Evolutionary conservation across 1,284 basidiomycete species (phyloP), one percentile per base, ranked within the genome.

Genomic region (Mycena citricolor): DNA sequence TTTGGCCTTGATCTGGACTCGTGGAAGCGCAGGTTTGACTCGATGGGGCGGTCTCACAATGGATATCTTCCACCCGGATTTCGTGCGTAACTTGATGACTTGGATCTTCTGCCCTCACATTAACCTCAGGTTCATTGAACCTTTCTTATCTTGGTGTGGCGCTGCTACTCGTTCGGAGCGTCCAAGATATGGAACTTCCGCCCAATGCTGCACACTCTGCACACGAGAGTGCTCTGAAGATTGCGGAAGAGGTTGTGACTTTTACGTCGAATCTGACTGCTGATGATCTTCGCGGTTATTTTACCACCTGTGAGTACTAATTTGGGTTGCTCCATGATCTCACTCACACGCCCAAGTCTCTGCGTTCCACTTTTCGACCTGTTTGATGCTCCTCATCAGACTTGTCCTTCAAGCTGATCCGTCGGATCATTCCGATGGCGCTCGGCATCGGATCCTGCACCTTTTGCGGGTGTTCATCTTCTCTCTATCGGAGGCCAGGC

Each of bases 351-450:
- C 20, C 23, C 17, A 23, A 54, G 52, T 52, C 41, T 47, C 49
- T 30, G 52, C 52, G 21, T 54, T 54, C 33, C 52, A 54, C 29
- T 54, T 54, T 37, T 52, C 49, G 11, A 54, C 52, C 6, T 52
- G 52, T 34, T 50, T 54, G 7, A 47, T 54, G 16, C 43, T 54
- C 23, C 52, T 54, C 16, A 39, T 54, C 20, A 49, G 52, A 10
- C 45, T 54, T 13, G 49, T 51, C 5, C 50, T 54, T 13, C 46
- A 49, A 30, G 41, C 52, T 8, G 52, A 54, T 32, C 26, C 47
- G 5, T 28, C 40, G 16, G 52, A 54, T 25, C 52, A 54, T 24
- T 46, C 49, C 21, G 52, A 54, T 17, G 43, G 31, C 4, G 52
- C 52, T 13, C 49, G 49, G 52, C 52, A 52, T 19, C 49, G 52